Conservation (phyloP, 2,329 filamentous ascomycete genomes). For the Claviceps cyperi region DNA sequence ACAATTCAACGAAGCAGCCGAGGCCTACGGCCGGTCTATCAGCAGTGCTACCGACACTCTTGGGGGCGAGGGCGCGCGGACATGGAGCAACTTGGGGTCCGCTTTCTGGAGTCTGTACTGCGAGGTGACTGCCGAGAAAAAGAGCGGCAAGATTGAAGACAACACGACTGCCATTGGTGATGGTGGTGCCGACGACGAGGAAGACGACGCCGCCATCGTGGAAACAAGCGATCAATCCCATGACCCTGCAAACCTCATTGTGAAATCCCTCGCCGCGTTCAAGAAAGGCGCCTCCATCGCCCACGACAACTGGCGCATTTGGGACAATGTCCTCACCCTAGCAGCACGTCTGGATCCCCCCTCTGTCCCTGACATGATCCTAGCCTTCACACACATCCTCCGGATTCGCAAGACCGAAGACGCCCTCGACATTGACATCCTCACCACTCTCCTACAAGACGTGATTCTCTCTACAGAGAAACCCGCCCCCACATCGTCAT, state of each 20-base stretch:
- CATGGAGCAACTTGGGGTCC: slow-evolving; percentile 88
- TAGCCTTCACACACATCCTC: slow-evolving; percentile 61
- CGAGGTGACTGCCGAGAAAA: slow-evolving; percentile 30
- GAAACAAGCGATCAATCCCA: slow-evolving; percentile 13
- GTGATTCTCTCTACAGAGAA: slow-evolving; percentile 37
- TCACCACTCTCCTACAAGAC: slow-evolving; percentile 59
- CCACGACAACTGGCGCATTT: slow-evolving; percentile 80
- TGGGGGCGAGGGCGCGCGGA: slow-evolving; percentile 79
- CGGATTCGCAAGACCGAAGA: slow-evolving; percentile 66
- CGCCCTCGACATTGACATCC: slow-evolving; percentile 59
- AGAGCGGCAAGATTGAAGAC: slow-evolving; percentile 12
- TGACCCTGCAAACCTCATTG: slow-evolving; percentile 47
- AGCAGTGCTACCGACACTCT: slow-evolving; percentile 42
- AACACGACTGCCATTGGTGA: slow-evolving; percentile 11
- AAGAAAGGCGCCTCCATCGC: slow-evolving; percentile 76
- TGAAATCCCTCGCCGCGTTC: slow-evolving; percentile 69
- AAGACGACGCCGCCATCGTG: slow-evolving; percentile 12
- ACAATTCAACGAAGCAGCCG: slow-evolving; percentile 63
- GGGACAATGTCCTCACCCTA: slow-evolving; percentile 90
- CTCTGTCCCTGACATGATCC: slow-evolving; percentile 58
- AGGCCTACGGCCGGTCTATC: slow-evolving; percentile 73
- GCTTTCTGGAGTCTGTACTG: slow-evolving; percentile 59
- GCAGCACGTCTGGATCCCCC: slow-evolving; percentile 65
- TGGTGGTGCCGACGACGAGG: slow-evolving; percentile 11
- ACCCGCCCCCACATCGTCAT: slow-evolving; percentile 2